These are phyloP conservation scores for Colletotrichum lentis DNA, from an alignment of 2,329 filamentous ascomycete genomes.

Conservation along the genomic window DNA sequence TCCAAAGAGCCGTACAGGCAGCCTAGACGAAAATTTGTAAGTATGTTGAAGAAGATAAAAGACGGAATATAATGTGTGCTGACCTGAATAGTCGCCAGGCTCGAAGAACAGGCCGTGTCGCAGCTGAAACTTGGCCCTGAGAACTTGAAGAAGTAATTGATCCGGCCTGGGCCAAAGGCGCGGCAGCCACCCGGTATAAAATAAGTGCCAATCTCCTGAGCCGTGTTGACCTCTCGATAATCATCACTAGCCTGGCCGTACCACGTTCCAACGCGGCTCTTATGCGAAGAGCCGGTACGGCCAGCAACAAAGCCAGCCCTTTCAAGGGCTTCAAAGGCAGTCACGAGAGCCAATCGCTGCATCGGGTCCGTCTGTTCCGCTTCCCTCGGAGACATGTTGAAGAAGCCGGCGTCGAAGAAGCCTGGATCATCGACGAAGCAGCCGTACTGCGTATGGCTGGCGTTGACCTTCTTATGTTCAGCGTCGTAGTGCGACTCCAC, in stretches of 20 bases:
- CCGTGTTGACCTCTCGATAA: conserved; percentile 76
- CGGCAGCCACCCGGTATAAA: conserved; percentile 56
- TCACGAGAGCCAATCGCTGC: neutral
- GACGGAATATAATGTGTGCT: too few species aligned
- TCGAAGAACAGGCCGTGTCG: conserved; percentile 61
- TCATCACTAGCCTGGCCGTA: conserved; percentile 80
- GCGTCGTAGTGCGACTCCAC: too few species aligned
- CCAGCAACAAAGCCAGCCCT: neutral
- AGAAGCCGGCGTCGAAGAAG: too few species aligned
- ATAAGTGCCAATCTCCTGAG: conserved; percentile 72
- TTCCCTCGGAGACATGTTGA: neutral
- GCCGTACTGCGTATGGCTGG: too few species aligned
- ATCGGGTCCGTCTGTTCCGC: conserved; percentile 4
- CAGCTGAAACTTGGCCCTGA: conserved; percentile 57
- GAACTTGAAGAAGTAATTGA: conserved; percentile 59
- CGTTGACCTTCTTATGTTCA: too few species aligned
- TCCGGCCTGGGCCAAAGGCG: conserved; percentile 59
- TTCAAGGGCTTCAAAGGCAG: conserved; percentile 11
- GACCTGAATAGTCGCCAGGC: conserved; percentile 48
- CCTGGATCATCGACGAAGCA: too few species aligned
- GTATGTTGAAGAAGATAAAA: too few species aligned
- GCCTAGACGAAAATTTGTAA: conserved; percentile 47
- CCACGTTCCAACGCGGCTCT: conserved; percentile 70
- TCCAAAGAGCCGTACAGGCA: conserved; percentile 47
- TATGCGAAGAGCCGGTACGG: neutral